Evolutionary conservation across 495 filamentous ascomycete species (phyloP).

Genomic region (Neurospora sp.): DNA sequence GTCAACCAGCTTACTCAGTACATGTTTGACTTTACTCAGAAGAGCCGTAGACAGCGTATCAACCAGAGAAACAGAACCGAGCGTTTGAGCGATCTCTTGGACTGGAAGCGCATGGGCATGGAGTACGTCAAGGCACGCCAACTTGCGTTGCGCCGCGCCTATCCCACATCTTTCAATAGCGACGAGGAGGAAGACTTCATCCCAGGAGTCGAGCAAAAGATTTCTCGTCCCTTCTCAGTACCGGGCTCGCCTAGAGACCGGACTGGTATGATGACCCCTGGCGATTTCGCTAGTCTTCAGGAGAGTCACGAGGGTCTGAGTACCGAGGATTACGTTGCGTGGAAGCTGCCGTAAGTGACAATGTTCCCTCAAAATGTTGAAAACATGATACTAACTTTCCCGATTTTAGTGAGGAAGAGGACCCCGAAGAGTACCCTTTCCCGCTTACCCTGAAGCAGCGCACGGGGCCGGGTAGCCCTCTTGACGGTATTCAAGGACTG

Average conservation of each 20-base stretch:
- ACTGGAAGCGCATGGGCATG: conserved; percentile 99
- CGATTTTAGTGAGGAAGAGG: conserved; percentile 74
- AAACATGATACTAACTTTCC: conserved; percentile 9
- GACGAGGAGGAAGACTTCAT: conserved; percentile 76
- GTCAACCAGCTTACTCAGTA: conserved; percentile 87
- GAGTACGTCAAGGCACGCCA: conserved; percentile 98
- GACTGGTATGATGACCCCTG: conserved; percentile 96
- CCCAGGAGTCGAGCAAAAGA: conserved; percentile 81
- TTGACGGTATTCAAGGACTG: conserved; percentile 19
- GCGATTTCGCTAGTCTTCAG: conserved; percentile 92
- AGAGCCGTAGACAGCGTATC: conserved; percentile 91
- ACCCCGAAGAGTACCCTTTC: conserved; percentile 87
- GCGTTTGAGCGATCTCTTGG: conserved; percentile 83
- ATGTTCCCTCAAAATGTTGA: neutral
- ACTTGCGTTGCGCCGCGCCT: conserved; percentile 82
- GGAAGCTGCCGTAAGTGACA: conserved; percentile 89
- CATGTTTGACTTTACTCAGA: conserved; percentile 93
- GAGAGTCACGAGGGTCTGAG: conserved; percentile 87
- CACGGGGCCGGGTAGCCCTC: conserved; percentile 27
- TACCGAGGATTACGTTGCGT: conserved; percentile 95
- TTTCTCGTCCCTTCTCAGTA: conserved; percentile 84
- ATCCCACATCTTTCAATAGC: conserved; percentile 71
- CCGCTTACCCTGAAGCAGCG: conserved; percentile 67
- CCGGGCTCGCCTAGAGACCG: conserved; percentile 86
- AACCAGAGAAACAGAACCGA: conserved; percentile 99